Percentiles rank a stretch among this genome's conserved stretches.
These are phyloP conservation scores for Neofusicoccum parvum DNA, from an alignment of 2,329 filamentous ascomycete genomes.

Conservation along the genomic window DNA sequence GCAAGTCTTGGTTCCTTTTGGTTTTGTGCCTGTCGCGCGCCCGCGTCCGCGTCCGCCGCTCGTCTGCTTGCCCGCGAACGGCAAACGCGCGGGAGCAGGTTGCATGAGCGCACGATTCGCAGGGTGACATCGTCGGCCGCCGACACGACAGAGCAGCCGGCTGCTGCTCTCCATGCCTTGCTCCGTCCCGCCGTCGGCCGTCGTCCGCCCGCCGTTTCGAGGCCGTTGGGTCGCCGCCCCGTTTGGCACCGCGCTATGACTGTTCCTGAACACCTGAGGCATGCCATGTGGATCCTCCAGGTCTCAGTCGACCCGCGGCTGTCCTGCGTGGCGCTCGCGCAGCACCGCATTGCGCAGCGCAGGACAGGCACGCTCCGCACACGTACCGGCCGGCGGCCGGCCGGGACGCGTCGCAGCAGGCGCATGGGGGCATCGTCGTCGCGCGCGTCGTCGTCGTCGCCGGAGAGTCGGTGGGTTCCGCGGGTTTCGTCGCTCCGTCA, in stretches of 20 bases:
- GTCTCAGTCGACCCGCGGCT: not conserved
- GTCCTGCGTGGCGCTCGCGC: not conserved
- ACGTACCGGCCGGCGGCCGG: not conserved
- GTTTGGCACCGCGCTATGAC: not conserved
- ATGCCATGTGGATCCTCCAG: not conserved
- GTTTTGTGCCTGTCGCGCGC: not conserved
- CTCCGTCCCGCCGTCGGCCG: too few species aligned
- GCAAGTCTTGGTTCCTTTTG: not conserved
- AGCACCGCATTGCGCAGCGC: too few species aligned
- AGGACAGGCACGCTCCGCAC: too few species aligned
- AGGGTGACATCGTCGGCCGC: not conserved
- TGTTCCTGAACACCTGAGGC: conserved; percentile 7
- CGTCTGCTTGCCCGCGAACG: not conserved
- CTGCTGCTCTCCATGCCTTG: not conserved
- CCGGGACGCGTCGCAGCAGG: not conserved
- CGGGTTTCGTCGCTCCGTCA: too few species aligned
- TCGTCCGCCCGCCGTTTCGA: not conserved
- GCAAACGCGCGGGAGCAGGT: conserved; percentile 1
- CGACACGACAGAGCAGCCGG: not conserved
- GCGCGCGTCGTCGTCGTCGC: not conserved
- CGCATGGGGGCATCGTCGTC: not conserved
- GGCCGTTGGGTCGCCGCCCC: too few species aligned
- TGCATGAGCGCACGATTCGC: conserved; percentile 12
- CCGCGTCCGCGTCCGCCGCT: not conserved
- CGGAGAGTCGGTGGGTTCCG: not conserved